Evolutionary conservation across 1,284 basidiomycete species (phyloP), one percentile per base, ranked within the genome.

Genomic region (Trichosporon ovoides): DNA sequence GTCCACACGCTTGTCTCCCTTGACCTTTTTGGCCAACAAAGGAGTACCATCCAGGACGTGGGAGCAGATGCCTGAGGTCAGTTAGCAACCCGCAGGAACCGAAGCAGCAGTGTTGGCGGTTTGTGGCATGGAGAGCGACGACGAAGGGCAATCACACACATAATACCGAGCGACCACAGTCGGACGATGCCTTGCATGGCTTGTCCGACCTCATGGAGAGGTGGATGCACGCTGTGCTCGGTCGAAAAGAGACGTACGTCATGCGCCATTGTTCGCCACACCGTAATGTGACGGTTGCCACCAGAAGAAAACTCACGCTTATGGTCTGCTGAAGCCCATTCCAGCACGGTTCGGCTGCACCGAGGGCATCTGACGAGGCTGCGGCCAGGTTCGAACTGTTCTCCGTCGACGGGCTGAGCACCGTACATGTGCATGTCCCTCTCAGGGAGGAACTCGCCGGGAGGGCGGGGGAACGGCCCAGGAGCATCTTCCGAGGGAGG

Each of bases 391-490:
- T 76, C 73, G 38, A 33, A 14, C 55, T 58, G 14, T 36, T 66
- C 80, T 52, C 62, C 37, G 38, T 67, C 81, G 52, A 91, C 80
- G 14, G 90, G 89, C 59, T 85, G 81, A 3, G 85, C 81, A 35
- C 89, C 90, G 74, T 88, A 93, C 60, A 88, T 81, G 80, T 87
- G 87, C 90, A 92, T 92, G 71, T 91, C 88, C 61, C 83, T 83
- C 9, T 87, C 87, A 28, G 87, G 84, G 14, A 92, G 84, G 84
- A 88, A 89, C 78, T 85, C 82, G 20, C 88, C 87, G 0, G 89
- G 89, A 0, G 89, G 88, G 20, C 67, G 63, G 13, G 72, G 68
- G 24, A 55, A 58, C 38, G 57, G 18, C 53, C 49, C 28, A 10
- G 49, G 51, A 20, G 52, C 57, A 28, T 57, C 55, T 14, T 58